phyloP scores from a whole-genome alignment of 768 basidiomycete species.

The Russula griseocarnosa region DNA sequence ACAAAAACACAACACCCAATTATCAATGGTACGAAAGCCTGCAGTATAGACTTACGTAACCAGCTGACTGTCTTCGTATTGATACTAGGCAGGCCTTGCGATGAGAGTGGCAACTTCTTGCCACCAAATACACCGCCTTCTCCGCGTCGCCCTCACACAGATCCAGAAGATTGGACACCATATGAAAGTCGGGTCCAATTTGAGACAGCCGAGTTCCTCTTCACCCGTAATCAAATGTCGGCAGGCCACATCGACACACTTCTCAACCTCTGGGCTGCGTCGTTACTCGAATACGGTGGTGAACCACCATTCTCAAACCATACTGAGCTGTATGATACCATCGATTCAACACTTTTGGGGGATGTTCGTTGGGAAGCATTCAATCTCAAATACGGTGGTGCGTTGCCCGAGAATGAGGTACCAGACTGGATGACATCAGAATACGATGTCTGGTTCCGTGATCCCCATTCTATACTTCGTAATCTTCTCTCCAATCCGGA shows the following conservation, averaged over 20 bases:
- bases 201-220: constrained; percentile 31
- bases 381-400: too few relatives aligned
- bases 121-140: constrained; percentile 5
- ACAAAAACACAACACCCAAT: too few relatives aligned
- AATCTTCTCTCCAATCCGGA: not conserved
- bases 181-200: constrained; percentile 29
- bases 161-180: constrained; percentile 28
- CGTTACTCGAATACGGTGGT: not conserved
- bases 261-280: not conserved
- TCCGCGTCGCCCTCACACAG: not conserved
- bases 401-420: too few relatives aligned
- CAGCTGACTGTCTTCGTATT: too few relatives aligned
- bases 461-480: too few relatives aligned
- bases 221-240: not conserved
- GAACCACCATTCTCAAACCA: not conserved
- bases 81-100: constrained; percentile 10
- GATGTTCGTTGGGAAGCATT: too few relatives aligned
- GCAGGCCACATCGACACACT: not conserved
- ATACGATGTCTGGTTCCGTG: too few relatives aligned
- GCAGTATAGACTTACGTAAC: too few relatives aligned
- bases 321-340: not conserved
- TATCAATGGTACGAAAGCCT: too few relatives aligned
- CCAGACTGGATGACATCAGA: too few relatives aligned
- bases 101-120: constrained; percentile 5
- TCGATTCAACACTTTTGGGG: not conserved